phyloP scores from a whole-genome alignment of 805 yeast genomes.

The Maudiozyma barnettii region DNA sequence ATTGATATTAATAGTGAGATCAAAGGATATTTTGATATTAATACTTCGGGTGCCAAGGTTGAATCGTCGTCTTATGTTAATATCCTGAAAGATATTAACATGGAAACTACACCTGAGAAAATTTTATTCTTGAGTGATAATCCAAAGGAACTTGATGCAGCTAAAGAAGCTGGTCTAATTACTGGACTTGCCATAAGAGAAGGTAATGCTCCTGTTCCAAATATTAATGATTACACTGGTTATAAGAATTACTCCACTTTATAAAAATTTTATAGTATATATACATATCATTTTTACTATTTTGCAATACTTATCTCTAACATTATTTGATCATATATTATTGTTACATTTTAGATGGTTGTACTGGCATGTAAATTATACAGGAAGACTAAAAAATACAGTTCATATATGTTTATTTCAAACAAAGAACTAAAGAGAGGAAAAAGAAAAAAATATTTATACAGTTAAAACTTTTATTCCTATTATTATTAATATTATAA shows the following conservation, averaged over 20 bases:
- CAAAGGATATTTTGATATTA: constrained; percentile 73
- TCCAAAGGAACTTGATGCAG: constrained; percentile 68
- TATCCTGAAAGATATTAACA: constrained; percentile 39
- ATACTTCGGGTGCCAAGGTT: constrained; percentile 67
- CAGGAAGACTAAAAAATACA: too few relatives aligned
- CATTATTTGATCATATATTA: too few relatives aligned
- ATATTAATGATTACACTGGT: constrained; percentile 1
- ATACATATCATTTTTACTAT: too few relatives aligned
- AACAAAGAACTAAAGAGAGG: too few relatives aligned
- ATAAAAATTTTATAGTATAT: neutral
- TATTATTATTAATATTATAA: neutral
- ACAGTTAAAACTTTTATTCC: neutral
- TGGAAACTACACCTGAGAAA: constrained; percentile 14
- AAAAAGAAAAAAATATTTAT: too few relatives aligned
- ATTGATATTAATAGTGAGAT: constrained; percentile 46
- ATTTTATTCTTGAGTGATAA: constrained; percentile 75
- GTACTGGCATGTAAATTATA: too few relatives aligned
- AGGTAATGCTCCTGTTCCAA: constrained; percentile 51
- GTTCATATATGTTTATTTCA: too few relatives aligned
- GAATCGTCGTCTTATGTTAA: constrained; percentile 46
- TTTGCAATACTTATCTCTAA: too few relatives aligned
- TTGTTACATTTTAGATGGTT: too few relatives aligned
- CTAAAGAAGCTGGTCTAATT: constrained; percentile 51
- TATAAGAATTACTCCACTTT: constrained; percentile 5
- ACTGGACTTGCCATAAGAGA: constrained; percentile 57